These are phyloP conservation scores for Pseudogymnoascus sp. DNA, from an alignment of 2,329 filamentous ascomycete genomes.

Conservation along the genomic window DNA sequence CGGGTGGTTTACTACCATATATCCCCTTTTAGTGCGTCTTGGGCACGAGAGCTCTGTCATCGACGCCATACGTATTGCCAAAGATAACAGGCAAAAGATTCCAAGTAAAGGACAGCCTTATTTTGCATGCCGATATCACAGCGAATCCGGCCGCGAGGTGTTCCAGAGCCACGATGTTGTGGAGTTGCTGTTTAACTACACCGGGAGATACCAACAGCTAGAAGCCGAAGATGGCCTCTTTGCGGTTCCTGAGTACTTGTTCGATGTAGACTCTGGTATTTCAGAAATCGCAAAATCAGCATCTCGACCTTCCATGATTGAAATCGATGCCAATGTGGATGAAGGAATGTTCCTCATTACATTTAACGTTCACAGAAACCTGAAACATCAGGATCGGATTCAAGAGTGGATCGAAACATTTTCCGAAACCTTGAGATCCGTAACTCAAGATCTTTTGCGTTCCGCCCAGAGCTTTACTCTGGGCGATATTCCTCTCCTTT, in stretches of 20 bases:
- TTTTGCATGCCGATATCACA: not conserved
- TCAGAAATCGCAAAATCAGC: not conserved
- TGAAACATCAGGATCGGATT: conserved; percentile 9
- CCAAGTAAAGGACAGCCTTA: conserved; percentile 6
- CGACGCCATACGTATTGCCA: not conserved
- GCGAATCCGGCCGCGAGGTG: conserved; percentile 10
- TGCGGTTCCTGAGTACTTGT: not conserved
- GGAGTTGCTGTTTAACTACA: conserved; percentile 45
- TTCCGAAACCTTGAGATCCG: not conserved
- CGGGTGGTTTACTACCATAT: conserved; percentile 41
- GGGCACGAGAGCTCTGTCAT: not conserved
- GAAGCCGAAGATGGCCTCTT: conserved; percentile 33
- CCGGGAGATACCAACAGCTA: conserved; percentile 39
- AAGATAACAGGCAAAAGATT: not conserved
- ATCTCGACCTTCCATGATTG: not conserved
- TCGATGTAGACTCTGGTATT: not conserved
- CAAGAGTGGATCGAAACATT: conserved; percentile 8
- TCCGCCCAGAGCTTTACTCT: conserved; percentile 25
- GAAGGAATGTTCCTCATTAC: not conserved
- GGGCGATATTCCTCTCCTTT: conserved; percentile 39
- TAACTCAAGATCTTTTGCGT: not conserved
- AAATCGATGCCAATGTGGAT: conserved; percentile 2
- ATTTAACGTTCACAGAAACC: conserved; percentile 8
- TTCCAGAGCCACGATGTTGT: conserved; percentile 32
- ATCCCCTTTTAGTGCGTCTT: conserved; percentile 20